A percentile compares a stretch with the other conserved stretches of the same genome.
phyloP scores from a whole-genome alignment of 2,329 filamentous ascomycete species.

The Colletotrichum tanaceti region DNA sequence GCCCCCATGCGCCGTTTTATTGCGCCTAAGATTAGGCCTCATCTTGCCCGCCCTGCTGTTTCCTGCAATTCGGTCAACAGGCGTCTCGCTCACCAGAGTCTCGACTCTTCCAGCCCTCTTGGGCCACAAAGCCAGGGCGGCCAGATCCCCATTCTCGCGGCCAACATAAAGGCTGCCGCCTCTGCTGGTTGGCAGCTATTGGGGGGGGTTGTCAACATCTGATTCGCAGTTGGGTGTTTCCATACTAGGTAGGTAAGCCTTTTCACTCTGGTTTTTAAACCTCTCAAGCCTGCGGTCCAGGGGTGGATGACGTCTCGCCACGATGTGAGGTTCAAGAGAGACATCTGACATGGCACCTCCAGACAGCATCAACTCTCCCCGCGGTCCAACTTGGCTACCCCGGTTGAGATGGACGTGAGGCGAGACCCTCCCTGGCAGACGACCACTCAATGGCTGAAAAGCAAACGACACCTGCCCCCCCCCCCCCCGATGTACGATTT shows the following conservation, averaged over 20 bases:
- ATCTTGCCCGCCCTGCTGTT: constrained; percentile 30
- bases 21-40: constrained; percentile 37
- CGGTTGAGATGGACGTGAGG: constrained; percentile 24
- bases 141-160: constrained; percentile 12
- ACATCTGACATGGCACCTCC: constrained; percentile 23
- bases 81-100: constrained; percentile 27
- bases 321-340: constrained; percentile 29
- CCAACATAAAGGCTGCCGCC: constrained; percentile 18
- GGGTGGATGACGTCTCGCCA: constrained; percentile 16
- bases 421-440: not conserved
- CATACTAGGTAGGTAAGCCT: not conserved
- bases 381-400: constrained; percentile 15
- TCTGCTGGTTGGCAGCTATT: not conserved
- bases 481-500: not conserved
- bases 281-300: constrained; percentile 5
- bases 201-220: no score
- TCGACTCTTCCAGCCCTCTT: constrained; percentile 34
- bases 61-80: constrained; percentile 15
- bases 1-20: constrained; percentile 37
- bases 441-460: constrained; percentile 17
- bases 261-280: constrained; percentile 11
- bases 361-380: constrained; percentile 21
- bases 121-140: constrained; percentile 16
- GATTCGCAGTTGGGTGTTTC: not conserved
- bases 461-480: not conserved